Base-by-base conservation (phyloP, 352 stramenopile species). In the Phytophthora megakarya region DNA sequence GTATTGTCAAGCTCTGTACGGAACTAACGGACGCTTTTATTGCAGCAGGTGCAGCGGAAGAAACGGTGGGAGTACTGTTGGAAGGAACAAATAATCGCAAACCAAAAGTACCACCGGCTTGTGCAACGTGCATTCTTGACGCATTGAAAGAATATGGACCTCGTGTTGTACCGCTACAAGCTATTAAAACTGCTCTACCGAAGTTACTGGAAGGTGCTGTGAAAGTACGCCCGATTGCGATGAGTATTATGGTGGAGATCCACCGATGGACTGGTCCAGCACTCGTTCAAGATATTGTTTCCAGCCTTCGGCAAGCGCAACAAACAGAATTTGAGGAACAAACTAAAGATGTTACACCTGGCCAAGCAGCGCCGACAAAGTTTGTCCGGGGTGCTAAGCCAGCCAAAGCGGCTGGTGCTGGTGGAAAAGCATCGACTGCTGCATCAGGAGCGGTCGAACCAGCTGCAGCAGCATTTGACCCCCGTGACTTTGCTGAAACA, bases 51-150 rank as follows among this genome's bases (percentile, higher is more conserved):
- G 87, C 86, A 8, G 86, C 76, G 1, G 85, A 94, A 65, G 80
- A 92, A 37, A 95, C 88, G 5, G 72, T 93, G 10, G 67, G 35
- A 5, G 79, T 85, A 19, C 55, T 96, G 1, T 71, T 96, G 19
- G 86, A 95, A 84, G 88, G 86, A 25, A 91, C 86, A 3, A 90
- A 87, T 38, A 93, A 95, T 61, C 89, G 89, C 38, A 96, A 96
- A 49, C 88, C 86, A 1, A 96, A 96, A 26, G 86, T 94, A 0
- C 86, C 88, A 18, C 85, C 88, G 11, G 85, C 82, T 0, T 95
- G 88, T 78, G 68, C 82, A 0, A 65, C 70, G 3, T 81, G 70
- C 47, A 82, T 88, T 12, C 58, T 95, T 0, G 86, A 95, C 32
- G 73, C 78, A 8, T 72, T 96, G 21, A 89, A 90, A 54, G 82